phyloP scores from a whole-genome alignment of 139 green algal species.

The Pedinophyceae sp. region DNA sequence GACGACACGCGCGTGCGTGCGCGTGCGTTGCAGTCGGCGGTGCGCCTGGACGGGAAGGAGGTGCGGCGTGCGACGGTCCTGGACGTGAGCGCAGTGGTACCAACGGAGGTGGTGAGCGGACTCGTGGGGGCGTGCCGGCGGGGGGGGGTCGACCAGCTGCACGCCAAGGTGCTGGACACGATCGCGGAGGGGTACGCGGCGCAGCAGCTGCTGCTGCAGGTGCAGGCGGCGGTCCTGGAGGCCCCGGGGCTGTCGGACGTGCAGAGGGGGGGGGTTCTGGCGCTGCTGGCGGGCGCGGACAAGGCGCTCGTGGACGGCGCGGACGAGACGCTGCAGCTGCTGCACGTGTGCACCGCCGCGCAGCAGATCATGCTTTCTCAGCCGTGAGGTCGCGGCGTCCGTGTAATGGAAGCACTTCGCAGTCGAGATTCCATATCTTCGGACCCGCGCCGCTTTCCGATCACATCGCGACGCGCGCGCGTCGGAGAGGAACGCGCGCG shows the following conservation, averaged over 20 bases:
- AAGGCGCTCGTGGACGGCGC: conserved; percentile 59
- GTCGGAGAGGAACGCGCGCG: too few species aligned
- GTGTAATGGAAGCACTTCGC: too few species aligned
- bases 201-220: conserved; percentile 59
- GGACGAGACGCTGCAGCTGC: conserved; percentile 75
- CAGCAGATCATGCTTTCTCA: conserved; percentile 10
- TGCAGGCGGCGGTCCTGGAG: conserved; percentile 42
- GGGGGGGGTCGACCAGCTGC: conserved; percentile 16
- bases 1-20: neutral
- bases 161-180: conserved; percentile 28
- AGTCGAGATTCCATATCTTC: too few species aligned
- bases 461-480: too few species aligned
- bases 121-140: conserved; percentile 20
- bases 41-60: neutral
- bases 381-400: too few species aligned
- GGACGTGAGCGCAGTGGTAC: conserved; percentile 32
- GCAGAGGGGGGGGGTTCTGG: conserved; percentile 11
- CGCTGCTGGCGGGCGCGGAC: conserved; percentile 48
- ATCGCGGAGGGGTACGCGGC: conserved; percentile 61
- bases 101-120: conserved; percentile 12
- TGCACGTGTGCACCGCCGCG: conserved; percentile 32
- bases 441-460: too few species aligned
- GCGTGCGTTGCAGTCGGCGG: neutral
- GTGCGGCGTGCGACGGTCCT: conserved; percentile 36
- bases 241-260: conserved; percentile 16